Evolutionary conservation across 2,329 filamentous ascomycete genomes (phyloP), one percentile per base, ranked within the genome.

Genomic region (Botrytis porri): DNA sequence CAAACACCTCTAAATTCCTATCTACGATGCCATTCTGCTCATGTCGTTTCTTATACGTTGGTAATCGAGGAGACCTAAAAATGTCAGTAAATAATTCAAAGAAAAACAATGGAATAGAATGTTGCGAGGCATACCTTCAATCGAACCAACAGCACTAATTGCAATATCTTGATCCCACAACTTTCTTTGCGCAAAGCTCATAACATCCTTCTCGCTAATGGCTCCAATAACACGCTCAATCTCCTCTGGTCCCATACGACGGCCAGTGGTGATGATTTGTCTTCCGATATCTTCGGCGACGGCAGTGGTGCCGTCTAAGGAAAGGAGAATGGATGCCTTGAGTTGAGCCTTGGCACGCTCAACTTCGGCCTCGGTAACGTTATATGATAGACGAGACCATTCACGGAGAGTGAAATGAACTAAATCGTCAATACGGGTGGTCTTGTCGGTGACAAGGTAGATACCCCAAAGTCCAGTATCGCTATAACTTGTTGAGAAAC

Each of bases 401-500:
- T 99, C 96, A 79, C 95, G 93, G 83, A 98, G 94, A 76, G 96
- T 91, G 86, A 99, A 99, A 90, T 99, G 96, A 80, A 98, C 92
- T 70, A 99, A 92, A 83, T 99, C 96, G 81, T 99, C 96, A 80
- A 99, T 87, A 79, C 88, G 88, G 80, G 92, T 94, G 80, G 93
- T 85, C 85, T 96, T 92, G 85, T 98, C 95, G 81, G 93, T 94
- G 80, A 97, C 93, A 76, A 99, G 89, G 89, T 99, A 99, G 88
- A 98, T 98, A 86, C 96, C 96, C 96, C 96, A 99, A 79, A 99
- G 93, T 88, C 96, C 96, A 83, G 96, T 99, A 84, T 99, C 96
- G 82, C 95, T 98, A 87, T 99, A 99, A 88, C 94, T 97, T 78
- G 96, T 99, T 78, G 95, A 98, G 87, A 99, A 99, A 87, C 93